These are phyloP conservation scores for Monosporascus sp. DNA, from an alignment of 2,329 filamentous ascomycete genomes.

Conservation along the genomic window DNA sequence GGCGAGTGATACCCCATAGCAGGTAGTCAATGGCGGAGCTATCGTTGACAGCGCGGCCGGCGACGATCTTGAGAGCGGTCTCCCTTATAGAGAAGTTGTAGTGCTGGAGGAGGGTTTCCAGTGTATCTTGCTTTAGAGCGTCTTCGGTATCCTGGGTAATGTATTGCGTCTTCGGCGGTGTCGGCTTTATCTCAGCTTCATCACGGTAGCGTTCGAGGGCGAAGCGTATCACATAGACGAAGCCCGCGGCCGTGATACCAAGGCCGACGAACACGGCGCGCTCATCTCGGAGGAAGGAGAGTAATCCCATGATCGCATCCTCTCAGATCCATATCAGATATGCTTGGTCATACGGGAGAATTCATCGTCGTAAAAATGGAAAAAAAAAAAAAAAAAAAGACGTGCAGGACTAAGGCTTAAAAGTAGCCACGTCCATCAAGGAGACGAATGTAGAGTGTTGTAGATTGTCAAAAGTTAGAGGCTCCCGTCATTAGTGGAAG, in stretches of 20 bases:
- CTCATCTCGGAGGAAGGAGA: slow-evolving; percentile 42
- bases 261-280: slow-evolving; percentile 49
- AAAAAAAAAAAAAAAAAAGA: too few relatives aligned
- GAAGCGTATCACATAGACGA: slow-evolving; percentile 52
- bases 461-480: too few relatives aligned
- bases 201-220: slow-evolving; percentile 57
- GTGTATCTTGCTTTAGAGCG: slow-evolving; percentile 59
- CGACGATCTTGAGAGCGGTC: slow-evolving; percentile 56
- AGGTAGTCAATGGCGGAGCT: slow-evolving; percentile 42
- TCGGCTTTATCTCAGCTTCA: slow-evolving; percentile 60
- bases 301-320: slow-evolving; percentile 33
- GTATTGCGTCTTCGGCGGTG: slow-evolving; percentile 63
- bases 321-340: background rate
- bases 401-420: too few relatives aligned
- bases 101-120: slow-evolving; percentile 63
- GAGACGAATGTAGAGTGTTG: too few relatives aligned
- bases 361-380: too few relatives aligned
- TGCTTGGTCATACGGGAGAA: background rate
- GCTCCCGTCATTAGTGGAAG: too few relatives aligned
- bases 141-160: slow-evolving; percentile 74
- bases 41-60: slow-evolving; percentile 56
- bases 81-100: slow-evolving; percentile 70
- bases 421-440: too few relatives aligned
- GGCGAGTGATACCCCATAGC: slow-evolving; percentile 53
- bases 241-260: slow-evolving; percentile 52